Evolutionary conservation across 2,329 filamentous ascomycete genomes (phyloP).

Genomic region (Epichloe glyceriae): DNA sequence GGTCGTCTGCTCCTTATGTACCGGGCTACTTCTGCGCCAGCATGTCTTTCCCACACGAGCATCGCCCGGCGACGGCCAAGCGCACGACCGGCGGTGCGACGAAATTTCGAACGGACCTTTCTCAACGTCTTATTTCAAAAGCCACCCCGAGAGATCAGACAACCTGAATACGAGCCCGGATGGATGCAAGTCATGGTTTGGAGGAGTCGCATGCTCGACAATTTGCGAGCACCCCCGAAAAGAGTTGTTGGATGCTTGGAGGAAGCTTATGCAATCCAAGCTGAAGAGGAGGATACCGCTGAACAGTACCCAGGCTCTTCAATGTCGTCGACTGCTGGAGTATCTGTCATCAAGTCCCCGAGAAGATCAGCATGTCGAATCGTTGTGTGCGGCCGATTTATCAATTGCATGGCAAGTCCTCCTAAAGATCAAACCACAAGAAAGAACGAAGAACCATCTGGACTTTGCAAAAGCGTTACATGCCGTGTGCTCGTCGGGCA

Average conservation of each 20-base stretch:
- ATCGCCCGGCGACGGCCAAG: constrained; percentile 16
- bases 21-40: constrained; percentile 18
- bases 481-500: constrained; percentile 13
- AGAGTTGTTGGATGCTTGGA: constrained; percentile 54
- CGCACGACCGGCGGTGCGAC: constrained; percentile 11
- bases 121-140: constrained; percentile 48
- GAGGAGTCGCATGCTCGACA: constrained; percentile 46
- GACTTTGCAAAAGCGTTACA: constrained; percentile 34
- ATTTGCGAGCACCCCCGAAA: constrained; percentile 50
- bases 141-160: constrained; percentile 44
- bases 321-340: constrained; percentile 42
- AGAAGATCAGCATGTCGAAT: constrained; percentile 16
- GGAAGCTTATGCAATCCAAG: constrained; percentile 48
- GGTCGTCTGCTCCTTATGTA: constrained; percentile 27
- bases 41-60: constrained; percentile 20
- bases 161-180: constrained; percentile 54
- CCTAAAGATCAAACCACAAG: constrained; percentile 25
- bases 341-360: constrained; percentile 31
- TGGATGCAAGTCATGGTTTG: constrained; percentile 60
- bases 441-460: constrained; percentile 32
- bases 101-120: constrained; percentile 31
- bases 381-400: constrained; percentile 27
- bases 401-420: constrained; percentile 32
- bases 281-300: constrained; percentile 32
- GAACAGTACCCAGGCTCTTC: constrained; percentile 52